Base-by-base conservation (phyloP, 108 stramenopile species). In the Thalassiosira profunda region DNA sequence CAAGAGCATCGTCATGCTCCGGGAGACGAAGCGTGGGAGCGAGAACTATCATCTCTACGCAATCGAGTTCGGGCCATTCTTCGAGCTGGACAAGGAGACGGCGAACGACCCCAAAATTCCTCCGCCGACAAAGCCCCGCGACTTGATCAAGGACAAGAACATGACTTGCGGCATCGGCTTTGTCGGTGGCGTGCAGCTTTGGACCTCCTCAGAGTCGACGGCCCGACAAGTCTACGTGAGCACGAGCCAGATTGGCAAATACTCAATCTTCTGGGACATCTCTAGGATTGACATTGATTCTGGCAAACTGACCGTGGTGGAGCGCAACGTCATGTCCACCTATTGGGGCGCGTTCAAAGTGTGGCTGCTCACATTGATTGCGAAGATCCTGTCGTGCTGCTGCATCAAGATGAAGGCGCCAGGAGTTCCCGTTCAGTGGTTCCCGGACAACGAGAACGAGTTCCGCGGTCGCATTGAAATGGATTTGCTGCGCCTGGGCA, bases 131-230 rank as follows among this genome's bases (percentile, higher is more conserved):
- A 6, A 25, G 37, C 42, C 41, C 14, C 47, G 67, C 8, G 58
- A 68, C 28, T 42, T 68, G 17, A 68, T 68, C 12, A 10, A 42
- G 14, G 54, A 68, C 28, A 2, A 42, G 7, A 56, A 31, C 8
- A 57, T 31, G 43, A 57, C 55, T 2, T 68, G 67, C 35, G 67
- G 46, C 30, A 68, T 68, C 6, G 67, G 67, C n/a, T 68, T 68
- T 43, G 40, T 43, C 31, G 67, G 67, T 21, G 54, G 67, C 26
- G 18, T 68, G 1, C 67, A 68, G 35, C 41, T 68, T 17, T 68
- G 67, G 67, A 68, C 67, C 3, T 31, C 67, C 33, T 9, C 11
- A 18, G 0, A 2, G 15, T 25, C 51, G 21, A n/a, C n/a, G n/a
- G 53, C 51, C 10, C 54, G 67, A 20, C 23, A 31, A 14, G 55